A percentile compares a stretch with the other conserved stretches of the same genome.
Evolutionary conservation across 768 basidiomycete species (phyloP).

Genomic region (Mycena capillaripes): DNA sequence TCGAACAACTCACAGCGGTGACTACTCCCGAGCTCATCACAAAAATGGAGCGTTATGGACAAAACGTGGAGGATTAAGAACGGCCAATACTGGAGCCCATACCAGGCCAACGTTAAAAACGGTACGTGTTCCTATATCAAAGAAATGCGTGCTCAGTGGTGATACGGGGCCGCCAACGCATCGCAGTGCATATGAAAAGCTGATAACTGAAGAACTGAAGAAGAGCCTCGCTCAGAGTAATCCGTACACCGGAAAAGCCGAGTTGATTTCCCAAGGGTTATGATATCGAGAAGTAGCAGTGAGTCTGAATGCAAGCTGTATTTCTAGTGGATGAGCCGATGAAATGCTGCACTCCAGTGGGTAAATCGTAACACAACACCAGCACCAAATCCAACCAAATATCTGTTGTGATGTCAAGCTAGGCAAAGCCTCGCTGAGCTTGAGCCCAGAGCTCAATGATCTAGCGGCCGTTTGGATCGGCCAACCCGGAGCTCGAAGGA

Average conservation of each 20-base stretch:
- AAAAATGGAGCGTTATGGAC: background rate
- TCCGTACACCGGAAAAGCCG: background rate
- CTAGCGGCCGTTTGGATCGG: no score
- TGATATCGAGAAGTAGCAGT: background rate
- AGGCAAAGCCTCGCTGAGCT: no score
- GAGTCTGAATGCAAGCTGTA: no score
- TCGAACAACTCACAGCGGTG: background rate
- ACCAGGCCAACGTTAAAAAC: background rate
- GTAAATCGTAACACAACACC: no score
- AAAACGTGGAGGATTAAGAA: background rate
- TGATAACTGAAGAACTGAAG: background rate
- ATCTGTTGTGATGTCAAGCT: no score
- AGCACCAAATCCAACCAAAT: no score
- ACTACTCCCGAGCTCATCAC: background rate
- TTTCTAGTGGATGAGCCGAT: no score
- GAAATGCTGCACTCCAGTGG: no score
- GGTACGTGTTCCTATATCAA: background rate
- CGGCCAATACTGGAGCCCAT: background rate
- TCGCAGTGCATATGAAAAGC: background rate
- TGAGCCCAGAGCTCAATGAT: no score
- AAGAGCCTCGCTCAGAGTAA: background rate
- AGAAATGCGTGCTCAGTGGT: background rate
- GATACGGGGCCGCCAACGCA: conserved; percentile 7
- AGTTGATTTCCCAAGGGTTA: background rate
- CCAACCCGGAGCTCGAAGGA: no score